These are phyloP conservation scores for Camelina neglecta DNA, from an alignment of 345 rosid genomes.

Conservation along the genomic window DNA sequence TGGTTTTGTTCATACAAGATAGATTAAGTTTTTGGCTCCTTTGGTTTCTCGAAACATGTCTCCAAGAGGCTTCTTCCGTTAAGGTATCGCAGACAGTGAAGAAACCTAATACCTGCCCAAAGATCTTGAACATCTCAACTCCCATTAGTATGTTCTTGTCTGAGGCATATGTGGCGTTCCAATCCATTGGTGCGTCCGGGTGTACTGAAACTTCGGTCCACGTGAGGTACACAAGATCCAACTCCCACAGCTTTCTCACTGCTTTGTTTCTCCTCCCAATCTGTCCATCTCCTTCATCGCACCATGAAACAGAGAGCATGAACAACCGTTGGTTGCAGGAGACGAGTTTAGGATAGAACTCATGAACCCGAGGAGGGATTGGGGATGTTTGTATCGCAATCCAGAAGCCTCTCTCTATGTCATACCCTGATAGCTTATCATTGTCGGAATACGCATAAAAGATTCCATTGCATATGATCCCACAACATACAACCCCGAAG, in stretches of 20 bases:
- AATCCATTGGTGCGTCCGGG: slow-evolving; percentile 99
- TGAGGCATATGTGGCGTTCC: slow-evolving; percentile 89
- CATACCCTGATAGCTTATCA: slow-evolving; percentile 90
- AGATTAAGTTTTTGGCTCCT: slow-evolving; percentile 79
- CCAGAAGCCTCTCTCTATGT: slow-evolving; percentile 93
- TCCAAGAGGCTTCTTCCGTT: slow-evolving; percentile 59
- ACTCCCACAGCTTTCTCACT: slow-evolving; percentile 92
- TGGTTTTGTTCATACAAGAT: slow-evolving; percentile 77
- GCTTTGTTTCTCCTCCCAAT: slow-evolving; percentile 98
- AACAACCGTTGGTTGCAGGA: slow-evolving; percentile 73
- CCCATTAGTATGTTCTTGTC: slow-evolving; percentile 75
- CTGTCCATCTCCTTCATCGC: slow-evolving; percentile 89
- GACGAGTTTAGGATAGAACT: slow-evolving; percentile 91
- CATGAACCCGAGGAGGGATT: slow-evolving; percentile 87
- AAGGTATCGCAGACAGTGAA: slow-evolving; percentile 66
- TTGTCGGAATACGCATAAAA: slow-evolving; percentile 88
- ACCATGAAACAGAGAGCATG: slow-evolving; percentile 97
- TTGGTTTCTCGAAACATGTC: slow-evolving; percentile 76
- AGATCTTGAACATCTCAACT: slow-evolving; percentile 96
- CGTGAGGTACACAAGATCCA: slow-evolving; percentile 79
- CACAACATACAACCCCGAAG: slow-evolving; percentile 76
- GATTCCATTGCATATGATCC: slow-evolving; percentile 78
- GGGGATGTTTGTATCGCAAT: slow-evolving; percentile 77
- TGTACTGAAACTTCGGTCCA: slow-evolving; percentile 89
- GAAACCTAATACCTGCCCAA: slow-evolving; percentile 92